Percentiles rank a stretch among this genome's conserved stretches.
Conservation (phyloP, 352 stramenopile genomes). For the Plasmopara muralis region DNA sequence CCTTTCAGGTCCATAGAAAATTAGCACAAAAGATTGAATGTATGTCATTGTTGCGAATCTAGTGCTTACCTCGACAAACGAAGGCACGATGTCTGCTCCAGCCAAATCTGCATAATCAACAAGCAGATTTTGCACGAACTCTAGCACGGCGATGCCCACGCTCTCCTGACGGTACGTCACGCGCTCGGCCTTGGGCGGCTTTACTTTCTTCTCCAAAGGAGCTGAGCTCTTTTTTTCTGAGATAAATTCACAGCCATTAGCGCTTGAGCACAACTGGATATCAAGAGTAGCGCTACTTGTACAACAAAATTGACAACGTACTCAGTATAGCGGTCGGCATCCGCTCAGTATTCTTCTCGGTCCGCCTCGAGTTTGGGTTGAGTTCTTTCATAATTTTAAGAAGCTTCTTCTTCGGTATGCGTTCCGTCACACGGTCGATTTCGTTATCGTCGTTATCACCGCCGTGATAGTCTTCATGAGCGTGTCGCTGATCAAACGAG, state of each 20-base stretch:
- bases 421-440: slow-evolving; percentile 57
- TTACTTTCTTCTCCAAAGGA: slow-evolving; percentile 66
- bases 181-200: slow-evolving; percentile 50
- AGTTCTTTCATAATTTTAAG: slow-evolving; percentile 65
- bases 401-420: slow-evolving; percentile 66
- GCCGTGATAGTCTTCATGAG: slow-evolving; percentile 20
- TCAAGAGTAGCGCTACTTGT: not conserved
- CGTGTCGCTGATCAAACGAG: slow-evolving; percentile 37
- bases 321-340: slow-evolving; percentile 39
- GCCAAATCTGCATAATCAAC: slow-evolving; percentile 55
- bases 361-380: slow-evolving; percentile 28
- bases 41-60: not conserved
- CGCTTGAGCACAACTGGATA: not conserved
- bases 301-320: slow-evolving; percentile 16
- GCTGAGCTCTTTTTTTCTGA: slow-evolving; percentile 64
- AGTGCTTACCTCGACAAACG: slow-evolving; percentile 52
- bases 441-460: slow-evolving; percentile 33
- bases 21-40: not conserved
- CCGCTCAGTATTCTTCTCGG: slow-evolving; percentile 42
- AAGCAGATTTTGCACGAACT: slow-evolving; percentile 66
- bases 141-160: slow-evolving; percentile 53
- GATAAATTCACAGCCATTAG: not conserved
- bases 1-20: slow-evolving; percentile 23
- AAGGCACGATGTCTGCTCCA: slow-evolving; percentile 54
- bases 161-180: slow-evolving; percentile 70